phyloP scores from a whole-genome alignment of 164 flowering plant species.

The Kingdonia uniflora region DNA sequence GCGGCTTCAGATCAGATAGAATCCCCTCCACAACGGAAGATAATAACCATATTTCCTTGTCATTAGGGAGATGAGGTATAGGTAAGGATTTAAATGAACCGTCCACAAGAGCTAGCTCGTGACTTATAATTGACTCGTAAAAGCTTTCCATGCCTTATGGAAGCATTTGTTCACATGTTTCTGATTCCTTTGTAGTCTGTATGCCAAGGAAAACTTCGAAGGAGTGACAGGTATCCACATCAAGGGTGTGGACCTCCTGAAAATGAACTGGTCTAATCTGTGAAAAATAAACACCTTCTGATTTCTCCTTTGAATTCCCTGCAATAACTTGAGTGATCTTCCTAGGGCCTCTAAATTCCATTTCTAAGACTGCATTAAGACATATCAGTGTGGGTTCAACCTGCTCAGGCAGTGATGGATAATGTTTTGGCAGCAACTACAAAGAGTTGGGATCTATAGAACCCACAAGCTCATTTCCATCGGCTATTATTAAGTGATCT shows the following conservation, averaged over 20 bases:
- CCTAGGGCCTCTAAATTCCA: slow-evolving; percentile 26
- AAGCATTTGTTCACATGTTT: slow-evolving; percentile 30
- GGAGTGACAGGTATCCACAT: slow-evolving; percentile 19
- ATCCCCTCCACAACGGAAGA: slow-evolving; percentile 25
- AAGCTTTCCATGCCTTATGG: slow-evolving; percentile 35
- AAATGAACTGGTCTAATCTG: slow-evolving; percentile 24
- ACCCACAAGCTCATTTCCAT: slow-evolving; percentile 31
- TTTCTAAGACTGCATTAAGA: slow-evolving; percentile 23
- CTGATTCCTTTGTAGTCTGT: slow-evolving; percentile 16
- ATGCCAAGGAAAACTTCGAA: slow-evolving; percentile 21
- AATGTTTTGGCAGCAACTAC: slow-evolving; percentile 24
- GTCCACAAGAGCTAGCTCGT: slow-evolving; percentile 61
- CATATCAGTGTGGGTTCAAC: slow-evolving; percentile 20
- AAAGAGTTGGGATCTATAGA: slow-evolving; percentile 25
- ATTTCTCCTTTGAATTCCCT: slow-evolving; percentile 12
- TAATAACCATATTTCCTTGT: slow-evolving; percentile 22
- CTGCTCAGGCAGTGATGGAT: slow-evolving; percentile 11
- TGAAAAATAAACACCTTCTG: slow-evolving; percentile 9
- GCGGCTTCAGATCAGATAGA: slow-evolving; percentile 34
- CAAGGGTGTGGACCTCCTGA: slow-evolving; percentile 54
- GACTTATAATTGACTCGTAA: slow-evolving; percentile 48
- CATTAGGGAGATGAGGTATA: slow-evolving; percentile 46
- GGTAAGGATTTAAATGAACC: slow-evolving; percentile 70
- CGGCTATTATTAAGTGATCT: slow-evolving; percentile 15
- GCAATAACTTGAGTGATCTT: slow-evolving; percentile 16